Evolutionary conservation across 139 green algal genomes (phyloP).

Genomic region (Limnomonas spitsbergensis): DNA sequence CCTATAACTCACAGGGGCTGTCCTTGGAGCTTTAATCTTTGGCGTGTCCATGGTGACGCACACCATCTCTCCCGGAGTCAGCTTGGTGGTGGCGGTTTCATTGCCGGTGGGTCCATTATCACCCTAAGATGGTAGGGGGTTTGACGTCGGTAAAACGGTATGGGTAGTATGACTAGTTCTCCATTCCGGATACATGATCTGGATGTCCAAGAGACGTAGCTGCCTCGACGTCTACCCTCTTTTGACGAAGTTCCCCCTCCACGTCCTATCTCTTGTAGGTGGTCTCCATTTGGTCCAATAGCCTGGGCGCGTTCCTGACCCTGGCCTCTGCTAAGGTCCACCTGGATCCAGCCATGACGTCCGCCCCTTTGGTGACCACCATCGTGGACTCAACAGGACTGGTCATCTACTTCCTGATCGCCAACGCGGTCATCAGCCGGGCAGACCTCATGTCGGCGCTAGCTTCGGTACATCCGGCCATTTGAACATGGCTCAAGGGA

Average conservation of each 20-base stretch:
- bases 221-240: no score
- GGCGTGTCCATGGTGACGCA: not conserved
- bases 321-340: constrained; percentile 10
- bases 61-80: not conserved
- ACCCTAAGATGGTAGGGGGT: no score
- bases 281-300: constrained; percentile 13
- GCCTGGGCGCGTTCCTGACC: constrained; percentile 8
- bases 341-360: constrained; percentile 10
- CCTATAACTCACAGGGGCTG: not conserved
- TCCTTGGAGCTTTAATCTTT: not conserved
- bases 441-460: no score
- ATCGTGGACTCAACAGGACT: constrained; percentile 19
- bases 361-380: constrained; percentile 12
- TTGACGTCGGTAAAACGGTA: no score
- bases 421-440: not conserved
- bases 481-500: no score
- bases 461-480: no score
- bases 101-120: constrained; percentile 9
- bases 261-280: not conserved
- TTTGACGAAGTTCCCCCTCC: no score
- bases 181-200: no score
- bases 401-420: constrained; percentile 22
- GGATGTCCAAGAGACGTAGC: no score
- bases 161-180: no score
- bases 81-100: not conserved